Conservation (phyloP, 2,329 filamentous ascomycete species). For the Fusarium hostae region DNA sequence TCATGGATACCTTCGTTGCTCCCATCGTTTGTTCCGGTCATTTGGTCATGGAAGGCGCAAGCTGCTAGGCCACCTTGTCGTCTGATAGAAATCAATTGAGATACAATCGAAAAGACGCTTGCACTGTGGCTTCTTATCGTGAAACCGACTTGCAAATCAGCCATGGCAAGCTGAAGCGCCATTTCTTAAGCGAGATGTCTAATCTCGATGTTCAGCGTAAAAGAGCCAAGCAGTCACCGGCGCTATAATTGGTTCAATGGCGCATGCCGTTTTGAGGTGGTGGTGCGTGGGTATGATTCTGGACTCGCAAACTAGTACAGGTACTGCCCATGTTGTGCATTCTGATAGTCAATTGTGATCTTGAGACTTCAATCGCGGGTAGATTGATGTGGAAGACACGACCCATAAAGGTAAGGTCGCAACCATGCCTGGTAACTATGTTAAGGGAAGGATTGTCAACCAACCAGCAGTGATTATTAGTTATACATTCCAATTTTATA, state of each 20-base stretch:
- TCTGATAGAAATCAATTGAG: background rate
- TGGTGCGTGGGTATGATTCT: background rate
- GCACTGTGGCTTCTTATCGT: background rate
- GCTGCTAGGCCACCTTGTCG: background rate
- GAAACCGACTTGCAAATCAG: constrained; percentile 1
- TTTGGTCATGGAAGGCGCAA: background rate
- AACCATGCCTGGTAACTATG: background rate
- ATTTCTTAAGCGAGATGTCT: constrained; percentile 22
- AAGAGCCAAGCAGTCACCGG: constrained; percentile 6
- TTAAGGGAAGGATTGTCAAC: background rate
- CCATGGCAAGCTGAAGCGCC: background rate
- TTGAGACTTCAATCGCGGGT: background rate
- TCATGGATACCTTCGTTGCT: background rate
- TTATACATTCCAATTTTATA: background rate
- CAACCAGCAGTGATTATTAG: background rate
- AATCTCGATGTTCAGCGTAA: constrained; percentile 10
- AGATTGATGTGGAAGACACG: background rate
- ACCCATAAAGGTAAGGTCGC: background rate
- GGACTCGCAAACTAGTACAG: constrained; percentile 3
- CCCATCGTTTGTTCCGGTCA: background rate
- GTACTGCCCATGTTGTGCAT: background rate
- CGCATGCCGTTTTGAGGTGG: background rate
- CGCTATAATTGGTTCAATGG: constrained; percentile 1
- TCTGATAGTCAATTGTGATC: background rate
- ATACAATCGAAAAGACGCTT: background rate